Evolutionary conservation across 257 asterid species (phyloP).

Genomic region (Lantana camara): DNA sequence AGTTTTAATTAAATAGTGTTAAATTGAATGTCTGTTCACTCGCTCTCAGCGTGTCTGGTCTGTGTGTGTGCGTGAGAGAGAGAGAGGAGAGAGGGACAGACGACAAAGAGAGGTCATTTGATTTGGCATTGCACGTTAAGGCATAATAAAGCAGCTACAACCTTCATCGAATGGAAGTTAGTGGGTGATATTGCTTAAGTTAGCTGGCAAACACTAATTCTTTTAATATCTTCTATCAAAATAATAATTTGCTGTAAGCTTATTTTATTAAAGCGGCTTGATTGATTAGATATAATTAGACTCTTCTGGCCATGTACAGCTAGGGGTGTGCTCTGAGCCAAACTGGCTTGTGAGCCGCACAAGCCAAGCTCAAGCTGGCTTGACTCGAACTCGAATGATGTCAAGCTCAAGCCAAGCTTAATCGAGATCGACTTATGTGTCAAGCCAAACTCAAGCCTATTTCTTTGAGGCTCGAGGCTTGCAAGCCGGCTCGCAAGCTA

Average conservation of each 20-base stretch:
- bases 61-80: not conserved
- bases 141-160: conserved; percentile 17
- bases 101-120: conserved; percentile 32
- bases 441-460: too few relatives aligned
- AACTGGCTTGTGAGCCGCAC: too few relatives aligned
- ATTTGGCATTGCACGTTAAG: conserved; percentile 32
- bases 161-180: conserved; percentile 24
- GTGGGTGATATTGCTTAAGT: too few relatives aligned
- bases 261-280: not conserved
- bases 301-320: too few relatives aligned
- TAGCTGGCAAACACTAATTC: conserved; percentile 64
- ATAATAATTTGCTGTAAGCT: not conserved
- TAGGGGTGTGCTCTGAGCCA: too few relatives aligned
- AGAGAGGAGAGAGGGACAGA: conserved; percentile 3
- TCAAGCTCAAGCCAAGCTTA: too few relatives aligned
- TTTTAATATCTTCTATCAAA: conserved; percentile 2
- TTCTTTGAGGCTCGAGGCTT: too few relatives aligned
- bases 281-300: conserved; percentile 29
- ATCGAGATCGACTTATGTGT: too few relatives aligned
- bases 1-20: not conserved
- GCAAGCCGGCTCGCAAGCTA: too few relatives aligned
- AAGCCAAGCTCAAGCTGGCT: too few relatives aligned
- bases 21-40: not conserved
- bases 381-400: too few relatives aligned
- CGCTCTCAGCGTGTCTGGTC: not conserved